These are phyloP conservation scores for Juglanconis juglandina DNA, from an alignment of 2,329 filamentous ascomycete genomes.

Conservation along the genomic window DNA sequence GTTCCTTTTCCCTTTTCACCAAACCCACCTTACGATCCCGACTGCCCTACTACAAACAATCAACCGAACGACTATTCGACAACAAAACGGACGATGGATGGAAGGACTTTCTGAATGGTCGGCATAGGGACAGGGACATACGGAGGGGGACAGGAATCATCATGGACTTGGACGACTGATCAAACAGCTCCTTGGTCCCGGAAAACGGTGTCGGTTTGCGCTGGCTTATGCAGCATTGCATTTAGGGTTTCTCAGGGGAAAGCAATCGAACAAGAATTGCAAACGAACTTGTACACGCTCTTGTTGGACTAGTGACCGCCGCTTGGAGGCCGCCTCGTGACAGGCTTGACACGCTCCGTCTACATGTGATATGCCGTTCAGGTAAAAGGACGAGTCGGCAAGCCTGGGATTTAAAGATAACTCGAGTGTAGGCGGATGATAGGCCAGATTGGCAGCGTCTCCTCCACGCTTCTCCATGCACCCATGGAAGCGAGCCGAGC, in stretches of 20 bases:
- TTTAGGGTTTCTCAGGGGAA: conserved; percentile 17
- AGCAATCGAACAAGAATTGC: conserved; percentile 15
- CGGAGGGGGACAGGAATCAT: conserved; percentile 12
- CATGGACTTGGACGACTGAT: conserved; percentile 17
- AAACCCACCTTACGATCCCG: conserved; percentile 12
- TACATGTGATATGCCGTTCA: background rate
- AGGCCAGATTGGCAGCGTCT: background rate
- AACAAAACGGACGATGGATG: conserved; percentile 19
- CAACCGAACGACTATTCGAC: conserved; percentile 25
- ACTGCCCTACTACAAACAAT: conserved; percentile 1
- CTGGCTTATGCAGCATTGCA: conserved; percentile 17
- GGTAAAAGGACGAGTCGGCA: background rate
- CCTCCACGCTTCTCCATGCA: background rate
- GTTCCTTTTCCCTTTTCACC: conserved; percentile 23
- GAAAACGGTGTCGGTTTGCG: conserved; percentile 18
- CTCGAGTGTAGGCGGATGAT: background rate
- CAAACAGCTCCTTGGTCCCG: conserved; percentile 13
- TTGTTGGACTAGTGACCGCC: background rate
- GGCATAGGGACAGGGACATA: conserved; percentile 7
- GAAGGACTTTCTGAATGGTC: conserved; percentile 9
- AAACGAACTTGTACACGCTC: background rate
- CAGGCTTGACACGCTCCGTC: background rate
- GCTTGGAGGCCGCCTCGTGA: background rate
- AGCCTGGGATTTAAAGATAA: background rate
- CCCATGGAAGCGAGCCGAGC: too few species aligned